Base-by-base conservation (phyloP, 2,329 filamentous ascomycete species). In the Magnaporthiopsis incrustans region DNA sequence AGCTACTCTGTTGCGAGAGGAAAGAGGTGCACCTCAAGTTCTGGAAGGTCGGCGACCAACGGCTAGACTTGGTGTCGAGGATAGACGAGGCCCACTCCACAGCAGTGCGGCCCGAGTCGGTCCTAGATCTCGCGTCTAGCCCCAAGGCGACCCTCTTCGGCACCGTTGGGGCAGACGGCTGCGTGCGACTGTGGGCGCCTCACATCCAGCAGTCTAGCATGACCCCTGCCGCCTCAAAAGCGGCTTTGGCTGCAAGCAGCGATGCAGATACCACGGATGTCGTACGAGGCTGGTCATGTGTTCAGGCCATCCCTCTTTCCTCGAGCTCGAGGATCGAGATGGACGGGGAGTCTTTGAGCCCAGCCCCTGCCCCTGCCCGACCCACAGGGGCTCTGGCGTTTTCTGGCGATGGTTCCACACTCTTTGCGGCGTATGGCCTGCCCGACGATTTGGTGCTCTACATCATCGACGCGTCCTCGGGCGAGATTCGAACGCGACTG, bases 11-110 rank as follows among this genome's bases (percentile, higher is more conserved):
- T 25, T 57, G 27, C 25, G 57, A 59, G 27, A 63, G 62, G 62
- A 63, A 63, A 58, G 94, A 98, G 73, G 85, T 92, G 0, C 90
- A 90, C 70, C 80, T 99, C 61, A 97, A 97, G 73, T 95, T 99
- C 73, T 99, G 95, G 95, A 77, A 87, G 74, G 76, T 90, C 76
- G 72, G 80, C 71, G 72, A 84, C 71, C 32, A 30, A 11, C 53
- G 50, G 22, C 91, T 95, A 81, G 87, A 90, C 66, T 80, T 99
- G 14, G 87, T 91, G 62, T 90, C 92, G 2, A 86, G 94, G 65
- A 86, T 98, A 63, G 92, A 97, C 73, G 84, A 86, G 11, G 93
- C 95, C 22, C 94, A 99, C 75, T 80, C 82, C 65, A 82, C 84
- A 64, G 44, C 44, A n/a, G 76, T 76, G 66, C 75, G 78, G 65